Percentiles rank a stretch among this genome's conserved stretches.
phyloP scores from a whole-genome alignment of 345 rosid genomes.

The Melaleuca alternifolia region DNA sequence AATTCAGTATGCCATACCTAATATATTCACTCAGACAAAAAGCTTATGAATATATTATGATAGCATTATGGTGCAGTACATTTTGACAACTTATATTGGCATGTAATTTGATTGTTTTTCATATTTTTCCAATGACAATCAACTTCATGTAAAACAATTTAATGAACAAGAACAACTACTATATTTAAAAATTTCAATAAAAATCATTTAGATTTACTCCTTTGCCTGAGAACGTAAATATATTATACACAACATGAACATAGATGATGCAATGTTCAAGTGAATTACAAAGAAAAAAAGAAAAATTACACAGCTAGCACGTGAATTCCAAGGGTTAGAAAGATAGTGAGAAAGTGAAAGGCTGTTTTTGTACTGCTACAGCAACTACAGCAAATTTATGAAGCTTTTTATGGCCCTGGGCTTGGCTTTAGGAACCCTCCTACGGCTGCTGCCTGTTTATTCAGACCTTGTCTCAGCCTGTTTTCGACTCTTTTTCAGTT shows the following conservation, averaged over 20 bases:
- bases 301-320: not conserved
- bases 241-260: not conserved
- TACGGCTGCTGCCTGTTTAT: not conserved
- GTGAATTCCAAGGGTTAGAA: too few relatives aligned
- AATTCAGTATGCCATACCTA: not conserved
- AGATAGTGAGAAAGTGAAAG: too few relatives aligned
- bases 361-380: too few relatives aligned
- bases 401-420: not conserved
- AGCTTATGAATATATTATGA: not conserved
- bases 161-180: not conserved
- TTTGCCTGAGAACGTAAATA: not conserved
- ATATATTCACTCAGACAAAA: not conserved
- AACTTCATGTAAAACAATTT: not conserved
- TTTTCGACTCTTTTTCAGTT: not conserved
- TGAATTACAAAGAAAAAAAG: not conserved
- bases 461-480: not conserved
- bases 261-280: not conserved
- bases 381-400: not conserved
- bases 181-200: not conserved
- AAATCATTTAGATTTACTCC: not conserved
- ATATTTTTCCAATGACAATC: not conserved
- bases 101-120: not conserved
- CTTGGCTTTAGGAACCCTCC: not conserved
- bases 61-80: not conserved
- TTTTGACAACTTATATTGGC: not conserved